Evolutionary conservation across 1,284 basidiomycete genomes (phyloP), one percentile per base, ranked within the genome.

Genomic region (Agaricales sp.): DNA sequence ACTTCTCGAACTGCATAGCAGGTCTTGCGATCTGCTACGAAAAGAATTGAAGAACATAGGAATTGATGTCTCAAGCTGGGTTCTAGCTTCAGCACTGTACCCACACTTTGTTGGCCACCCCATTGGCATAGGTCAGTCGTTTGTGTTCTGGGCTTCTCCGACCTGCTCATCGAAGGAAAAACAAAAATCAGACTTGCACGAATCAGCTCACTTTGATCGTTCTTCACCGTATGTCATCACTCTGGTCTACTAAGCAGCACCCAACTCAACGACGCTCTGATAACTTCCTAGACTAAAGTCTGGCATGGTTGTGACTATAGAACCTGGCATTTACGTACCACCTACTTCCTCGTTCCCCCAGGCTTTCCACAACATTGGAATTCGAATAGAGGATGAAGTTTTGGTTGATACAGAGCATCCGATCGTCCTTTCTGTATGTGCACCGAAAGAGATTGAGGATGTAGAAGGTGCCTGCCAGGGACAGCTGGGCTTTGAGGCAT

Each of bases 331-430:
- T 35, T 96, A 94, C 59, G 89, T 97, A 18, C 93, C 93, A 2
- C 78, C 82, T 1, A 74, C 78, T 18, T 59, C 80, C 1, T 68
- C 76, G 41, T 96, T 89, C 18, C 64, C 93, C 93, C 0, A 83
- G 77, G 55, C 77, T 79, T 50, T 97, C 91, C 66, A 93, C 57
- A 87, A 91, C 53, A 77, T 94, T 21, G 91, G 89, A 3, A 82
- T 96, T 53, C 78, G 93, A 44, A 91, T 96, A 59, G 92, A 90
- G 82, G 93, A 96, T 58, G 91, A 93, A 57, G 82, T 96, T 0
- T 71, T 93, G 1, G 74, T 96, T 6, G 78, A 82, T 1, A 71
- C 79, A 55, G 68, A 82, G 20, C 70, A 87, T 51, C 78, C 86
- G 0, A 63, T 76, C 2, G 74, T 96, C 0, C 66, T 96, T 6